Evolutionary conservation across 192 early-diverging fungal genomes (phyloP).

Genomic region (Gonapodya prolifera): DNA sequence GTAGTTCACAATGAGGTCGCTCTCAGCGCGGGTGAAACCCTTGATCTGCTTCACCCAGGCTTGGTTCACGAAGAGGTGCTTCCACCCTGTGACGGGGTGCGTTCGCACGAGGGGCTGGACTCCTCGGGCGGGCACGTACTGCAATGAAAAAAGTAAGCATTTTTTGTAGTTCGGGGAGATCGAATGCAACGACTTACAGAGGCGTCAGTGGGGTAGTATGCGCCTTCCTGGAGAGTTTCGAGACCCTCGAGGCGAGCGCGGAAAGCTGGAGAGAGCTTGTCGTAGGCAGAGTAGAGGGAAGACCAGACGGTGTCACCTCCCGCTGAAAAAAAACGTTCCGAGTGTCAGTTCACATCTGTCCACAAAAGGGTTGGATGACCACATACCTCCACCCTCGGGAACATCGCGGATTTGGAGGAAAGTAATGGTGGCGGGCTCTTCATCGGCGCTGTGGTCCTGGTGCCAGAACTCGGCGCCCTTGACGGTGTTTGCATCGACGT

Average conservation of each 20-base stretch:
- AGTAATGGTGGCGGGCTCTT: not conserved
- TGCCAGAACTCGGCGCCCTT: not conserved
- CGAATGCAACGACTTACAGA: too few relatives aligned
- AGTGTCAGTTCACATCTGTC: slow-evolving; percentile 22
- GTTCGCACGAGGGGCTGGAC: slow-evolving; percentile 39
- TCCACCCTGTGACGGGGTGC: slow-evolving; percentile 59
- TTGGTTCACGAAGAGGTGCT: slow-evolving; percentile 48
- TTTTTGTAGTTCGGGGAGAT: too few relatives aligned
- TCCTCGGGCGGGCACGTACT: slow-evolving; percentile 4
- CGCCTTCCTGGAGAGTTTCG: slow-evolving; percentile 16
- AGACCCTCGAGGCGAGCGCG: slow-evolving; percentile 40
- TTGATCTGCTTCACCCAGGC: slow-evolving; percentile 47
- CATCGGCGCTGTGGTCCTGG: slow-evolving; percentile 5
- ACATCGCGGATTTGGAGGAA: slow-evolving; percentile 10
- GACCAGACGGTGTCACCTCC: slow-evolving; percentile 51
- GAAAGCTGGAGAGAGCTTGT: slow-evolving; percentile 39
- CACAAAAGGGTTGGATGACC: slow-evolving; percentile 14
- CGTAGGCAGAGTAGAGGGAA: slow-evolving; percentile 43
- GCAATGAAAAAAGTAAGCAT: too few relatives aligned
- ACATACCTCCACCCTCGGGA: slow-evolving; percentile 19
- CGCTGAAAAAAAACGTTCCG: slow-evolving; percentile 19
- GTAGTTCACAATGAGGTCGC: slow-evolving; percentile 36
- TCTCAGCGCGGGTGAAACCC: slow-evolving; percentile 32
- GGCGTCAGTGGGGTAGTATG: not conserved
- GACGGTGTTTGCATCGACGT: not conserved